Conservation (phyloP, 257 asterid species). For the Nicotiana tomentosiformis region DNA sequence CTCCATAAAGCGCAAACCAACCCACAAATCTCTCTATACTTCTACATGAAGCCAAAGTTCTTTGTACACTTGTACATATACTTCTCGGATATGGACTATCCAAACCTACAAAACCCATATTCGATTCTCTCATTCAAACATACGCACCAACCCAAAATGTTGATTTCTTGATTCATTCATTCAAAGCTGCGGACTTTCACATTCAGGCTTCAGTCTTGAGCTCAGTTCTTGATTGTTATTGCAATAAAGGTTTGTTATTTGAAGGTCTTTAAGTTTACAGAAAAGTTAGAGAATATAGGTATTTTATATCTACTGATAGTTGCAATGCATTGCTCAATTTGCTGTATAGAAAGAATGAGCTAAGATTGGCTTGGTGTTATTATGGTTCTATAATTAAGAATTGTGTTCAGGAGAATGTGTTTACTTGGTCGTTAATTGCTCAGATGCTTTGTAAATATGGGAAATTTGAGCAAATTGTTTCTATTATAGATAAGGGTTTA, state of each 20-base stretch:
- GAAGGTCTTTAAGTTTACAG: constrained; percentile 43
- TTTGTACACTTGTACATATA: constrained; percentile 40
- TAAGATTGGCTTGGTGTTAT: constrained; percentile 53
- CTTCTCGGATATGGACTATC: constrained; percentile 45
- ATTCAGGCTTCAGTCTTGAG: constrained; percentile 29
- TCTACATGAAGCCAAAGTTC: constrained; percentile 59
- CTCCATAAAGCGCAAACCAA: constrained; percentile 38
- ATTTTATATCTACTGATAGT: constrained; percentile 24
- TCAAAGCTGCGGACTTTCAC: constrained; percentile 21
- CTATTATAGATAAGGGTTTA: constrained; percentile 44
- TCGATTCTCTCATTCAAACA: constrained; percentile 41
- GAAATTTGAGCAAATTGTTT: constrained; percentile 42
- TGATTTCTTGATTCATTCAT: constrained; percentile 31
- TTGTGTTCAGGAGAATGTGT: constrained; percentile 38
- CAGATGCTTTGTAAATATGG: constrained; percentile 43
- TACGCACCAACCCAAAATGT: constrained; percentile 44
- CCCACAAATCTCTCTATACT: constrained; percentile 48
- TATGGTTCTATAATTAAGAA: constrained; percentile 50
- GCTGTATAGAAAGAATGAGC: constrained; percentile 44
- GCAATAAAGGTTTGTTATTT: constrained; percentile 34
- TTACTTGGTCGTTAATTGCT: constrained; percentile 51
- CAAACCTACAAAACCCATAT: constrained; percentile 42
- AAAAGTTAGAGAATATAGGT: constrained; percentile 31
- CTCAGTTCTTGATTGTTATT: constrained; percentile 47
- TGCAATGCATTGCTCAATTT: constrained; percentile 47